These are phyloP conservation scores for Recurvomyces mirabilis DNA, from an alignment of 495 filamentous ascomycete genomes.

Conservation along the genomic window DNA sequence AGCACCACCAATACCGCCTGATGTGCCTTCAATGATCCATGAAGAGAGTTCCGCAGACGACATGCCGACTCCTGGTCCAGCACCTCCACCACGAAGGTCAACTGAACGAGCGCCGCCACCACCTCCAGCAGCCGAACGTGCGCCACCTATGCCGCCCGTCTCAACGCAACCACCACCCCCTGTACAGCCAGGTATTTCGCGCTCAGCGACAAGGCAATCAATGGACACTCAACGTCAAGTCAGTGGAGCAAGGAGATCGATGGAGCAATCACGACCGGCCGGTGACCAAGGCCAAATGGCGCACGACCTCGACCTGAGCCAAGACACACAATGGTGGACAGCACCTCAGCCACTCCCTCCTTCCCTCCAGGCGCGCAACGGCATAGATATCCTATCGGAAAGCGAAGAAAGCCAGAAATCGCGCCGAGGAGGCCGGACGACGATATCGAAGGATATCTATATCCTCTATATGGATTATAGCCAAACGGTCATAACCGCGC, in stretches of 20 bases:
- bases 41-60: constrained; percentile 28
- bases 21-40: constrained; percentile 7
- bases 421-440: constrained; percentile 56
- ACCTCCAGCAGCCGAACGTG: constrained; percentile 20
- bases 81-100: constrained; percentile 29
- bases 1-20: constrained; percentile 18
- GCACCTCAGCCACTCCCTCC: constrained; percentile 65
- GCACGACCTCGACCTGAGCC: constrained; percentile 68
- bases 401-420: constrained; percentile 63
- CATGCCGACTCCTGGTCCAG: constrained; percentile 21
- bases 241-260: constrained; percentile 51
- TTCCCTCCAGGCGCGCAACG: constrained; percentile 61
- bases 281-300: constrained; percentile 70
- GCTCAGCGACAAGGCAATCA: constrained; percentile 46
- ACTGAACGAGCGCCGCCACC: constrained; percentile 27
- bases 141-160: constrained; percentile 8
- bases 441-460: constrained; percentile 67
- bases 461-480: constrained; percentile 91
- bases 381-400: constrained; percentile 64
- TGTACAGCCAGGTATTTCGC: constrained; percentile 8
- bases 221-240: constrained; percentile 50
- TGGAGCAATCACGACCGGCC: constrained; percentile 55
- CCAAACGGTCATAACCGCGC: constrained; percentile 76
- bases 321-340: constrained; percentile 71
- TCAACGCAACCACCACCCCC: constrained; percentile 3